Evolutionary conservation across 768 basidiomycete genomes (phyloP).

Genomic region (Hericium coralloides): DNA sequence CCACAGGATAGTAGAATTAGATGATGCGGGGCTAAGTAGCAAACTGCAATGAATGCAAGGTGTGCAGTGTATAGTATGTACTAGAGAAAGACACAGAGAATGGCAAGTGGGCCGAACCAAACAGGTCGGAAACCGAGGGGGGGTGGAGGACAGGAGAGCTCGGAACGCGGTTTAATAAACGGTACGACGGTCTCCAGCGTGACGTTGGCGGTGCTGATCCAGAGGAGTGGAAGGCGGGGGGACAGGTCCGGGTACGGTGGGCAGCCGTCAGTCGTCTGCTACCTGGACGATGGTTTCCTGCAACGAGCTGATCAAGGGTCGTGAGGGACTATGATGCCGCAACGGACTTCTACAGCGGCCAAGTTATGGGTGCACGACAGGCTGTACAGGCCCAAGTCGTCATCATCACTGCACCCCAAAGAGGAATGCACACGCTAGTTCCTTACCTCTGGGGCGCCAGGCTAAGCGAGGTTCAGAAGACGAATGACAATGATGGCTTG

Average conservation of each 20-base stretch:
- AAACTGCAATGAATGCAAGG: conserved; percentile 8
- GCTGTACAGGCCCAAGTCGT: conserved; percentile 17
- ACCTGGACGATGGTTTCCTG: conserved; percentile 18
- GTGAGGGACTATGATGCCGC: conserved; percentile 24
- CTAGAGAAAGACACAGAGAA: conserved; percentile 41
- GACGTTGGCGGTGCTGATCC: conserved; percentile 18
- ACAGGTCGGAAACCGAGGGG: conserved; percentile 7
- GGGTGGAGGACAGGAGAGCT: conserved; percentile 17
- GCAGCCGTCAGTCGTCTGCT: conserved; percentile 9
- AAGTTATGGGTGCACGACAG: conserved; percentile 18
- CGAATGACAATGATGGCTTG: too few relatives aligned
- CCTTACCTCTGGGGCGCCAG: too few relatives aligned
- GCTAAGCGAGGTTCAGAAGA: too few relatives aligned
- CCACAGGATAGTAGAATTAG: conserved; percentile 5
- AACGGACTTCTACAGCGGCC: conserved; percentile 6
- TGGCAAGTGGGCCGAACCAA: conserved; percentile 9
- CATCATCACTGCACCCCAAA: neutral
- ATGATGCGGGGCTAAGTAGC: neutral
- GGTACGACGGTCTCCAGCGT: conserved; percentile 16
- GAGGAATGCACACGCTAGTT: neutral
- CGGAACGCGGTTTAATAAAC: conserved; percentile 26
- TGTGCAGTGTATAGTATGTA: conserved; percentile 3
- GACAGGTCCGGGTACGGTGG: conserved; percentile 3
- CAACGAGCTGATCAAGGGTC: conserved; percentile 24
- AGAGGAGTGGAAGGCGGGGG: conserved; percentile 8